Conservation (phyloP, 805 yeast genomes). For the Vanderwaltozyma yarrowii region DNA sequence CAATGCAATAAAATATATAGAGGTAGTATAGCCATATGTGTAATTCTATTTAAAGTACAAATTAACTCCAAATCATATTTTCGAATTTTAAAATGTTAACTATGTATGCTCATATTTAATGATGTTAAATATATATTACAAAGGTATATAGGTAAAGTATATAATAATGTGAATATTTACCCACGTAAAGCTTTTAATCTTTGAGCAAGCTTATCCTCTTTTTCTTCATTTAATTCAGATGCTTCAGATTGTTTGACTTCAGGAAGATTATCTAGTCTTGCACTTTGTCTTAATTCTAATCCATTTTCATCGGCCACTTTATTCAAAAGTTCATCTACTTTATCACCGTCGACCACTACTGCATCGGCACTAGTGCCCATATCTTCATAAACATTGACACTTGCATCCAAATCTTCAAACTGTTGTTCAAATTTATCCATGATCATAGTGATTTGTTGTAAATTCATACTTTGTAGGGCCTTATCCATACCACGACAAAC, state of each 20-base stretch:
- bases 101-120: too few species aligned
- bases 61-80: neutral
- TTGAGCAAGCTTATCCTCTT: constrained; percentile 82
- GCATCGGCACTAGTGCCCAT: constrained; percentile 87
- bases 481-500: constrained; percentile 95
- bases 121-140: too few species aligned
- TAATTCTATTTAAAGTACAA: too few species aligned
- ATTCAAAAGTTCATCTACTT: constrained; percentile 81
- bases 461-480: constrained; percentile 91
- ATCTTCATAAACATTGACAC: constrained; percentile 84
- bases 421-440: constrained; percentile 97
- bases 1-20: constrained; percentile 7
- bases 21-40: neutral
- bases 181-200: constrained; percentile 76
- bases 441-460: constrained; percentile 82
- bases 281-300: constrained; percentile 76
- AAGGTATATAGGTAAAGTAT: too few species aligned
- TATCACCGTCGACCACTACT: constrained; percentile 85
- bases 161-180: constrained; percentile 5
- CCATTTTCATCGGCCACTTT: constrained; percentile 98
- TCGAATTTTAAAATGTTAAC: too few species aligned
- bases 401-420: constrained; percentile 90
- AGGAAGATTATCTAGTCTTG: constrained; percentile 39
- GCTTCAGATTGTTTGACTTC: constrained; percentile 47
- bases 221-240: constrained; percentile 45